Evolutionary conservation across 768 basidiomycete genomes (phyloP).

Genomic region (Suillus ampliporus): DNA sequence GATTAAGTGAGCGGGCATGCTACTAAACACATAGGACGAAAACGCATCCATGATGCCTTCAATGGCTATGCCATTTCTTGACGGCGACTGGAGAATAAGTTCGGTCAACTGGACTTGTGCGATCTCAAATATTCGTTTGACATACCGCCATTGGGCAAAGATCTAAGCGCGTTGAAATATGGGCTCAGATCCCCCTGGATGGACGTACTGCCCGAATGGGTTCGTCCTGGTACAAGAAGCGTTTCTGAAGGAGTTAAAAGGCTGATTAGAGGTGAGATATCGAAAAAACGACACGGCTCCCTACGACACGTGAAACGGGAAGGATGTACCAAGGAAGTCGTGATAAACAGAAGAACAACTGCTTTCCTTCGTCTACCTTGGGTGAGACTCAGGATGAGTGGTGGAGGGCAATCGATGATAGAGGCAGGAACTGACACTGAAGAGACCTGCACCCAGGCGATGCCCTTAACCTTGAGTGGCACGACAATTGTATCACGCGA

Average conservation of each 20-base stretch:
- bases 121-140: neutral
- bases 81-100: neutral
- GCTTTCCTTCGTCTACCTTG: neutral
- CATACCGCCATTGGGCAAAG: neutral
- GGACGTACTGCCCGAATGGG: neutral
- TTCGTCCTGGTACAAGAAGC: neutral
- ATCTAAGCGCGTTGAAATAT: neutral
- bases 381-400: neutral
- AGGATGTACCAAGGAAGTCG: neutral
- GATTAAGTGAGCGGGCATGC: constrained; percentile 24
- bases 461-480: neutral
- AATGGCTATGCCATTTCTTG: too few relatives aligned
- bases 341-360: neutral
- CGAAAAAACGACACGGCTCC: neutral
- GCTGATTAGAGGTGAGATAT: neutral
- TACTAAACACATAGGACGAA: constrained; percentile 21
- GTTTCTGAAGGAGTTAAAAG: neutral
- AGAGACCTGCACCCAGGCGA: neutral
- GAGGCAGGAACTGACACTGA: neutral
- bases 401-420: neutral
- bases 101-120: neutral
- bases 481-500: neutral
- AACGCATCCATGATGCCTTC: constrained; percentile 4
- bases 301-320: neutral
- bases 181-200: neutral